These are phyloP conservation scores for Mortierella alpina DNA, from an alignment of 192 early-diverging fungal species.

Conservation along the genomic window DNA sequence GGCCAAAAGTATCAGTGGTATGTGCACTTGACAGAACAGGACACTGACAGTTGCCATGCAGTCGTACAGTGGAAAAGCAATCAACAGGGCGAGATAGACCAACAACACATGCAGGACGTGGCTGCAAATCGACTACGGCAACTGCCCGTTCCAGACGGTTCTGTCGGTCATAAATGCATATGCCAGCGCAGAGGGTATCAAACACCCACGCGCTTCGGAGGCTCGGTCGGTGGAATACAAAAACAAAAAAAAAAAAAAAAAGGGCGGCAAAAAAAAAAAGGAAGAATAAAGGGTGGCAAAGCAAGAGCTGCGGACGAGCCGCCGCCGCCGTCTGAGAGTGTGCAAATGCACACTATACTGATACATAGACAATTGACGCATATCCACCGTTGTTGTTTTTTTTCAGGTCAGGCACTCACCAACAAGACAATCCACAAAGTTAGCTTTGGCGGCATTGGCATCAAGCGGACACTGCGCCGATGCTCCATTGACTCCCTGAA, in stretches of 20 bases:
- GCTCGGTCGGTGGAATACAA: not conserved
- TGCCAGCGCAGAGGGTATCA: not conserved
- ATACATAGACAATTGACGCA: no score
- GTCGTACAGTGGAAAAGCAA: no score
- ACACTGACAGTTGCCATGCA: not conserved
- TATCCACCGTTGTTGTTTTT: not conserved
- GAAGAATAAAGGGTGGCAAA: slow-evolving; percentile 7
- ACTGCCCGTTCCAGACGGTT: no score
- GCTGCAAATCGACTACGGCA: no score
- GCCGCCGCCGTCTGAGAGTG: no score
- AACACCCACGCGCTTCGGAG: not conserved
- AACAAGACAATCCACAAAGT: slow-evolving; percentile 53
- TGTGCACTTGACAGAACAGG: no score
- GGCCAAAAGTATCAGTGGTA: no score
- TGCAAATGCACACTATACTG: no score
- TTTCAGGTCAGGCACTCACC: slow-evolving; percentile 21
- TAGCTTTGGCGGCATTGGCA: slow-evolving; percentile 29
- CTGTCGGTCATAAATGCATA: not conserved
- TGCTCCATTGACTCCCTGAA: not conserved
- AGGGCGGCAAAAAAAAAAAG: slow-evolving; percentile 19
- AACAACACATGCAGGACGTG: no score
- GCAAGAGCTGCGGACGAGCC: not conserved
- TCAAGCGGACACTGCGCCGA: slow-evolving; percentile 15
- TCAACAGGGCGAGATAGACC: no score
- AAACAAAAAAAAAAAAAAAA: slow-evolving; percentile 18